Evolutionary conservation across 2,329 filamentous ascomycete species (phyloP).

Genomic region (Venturia pyrina): DNA sequence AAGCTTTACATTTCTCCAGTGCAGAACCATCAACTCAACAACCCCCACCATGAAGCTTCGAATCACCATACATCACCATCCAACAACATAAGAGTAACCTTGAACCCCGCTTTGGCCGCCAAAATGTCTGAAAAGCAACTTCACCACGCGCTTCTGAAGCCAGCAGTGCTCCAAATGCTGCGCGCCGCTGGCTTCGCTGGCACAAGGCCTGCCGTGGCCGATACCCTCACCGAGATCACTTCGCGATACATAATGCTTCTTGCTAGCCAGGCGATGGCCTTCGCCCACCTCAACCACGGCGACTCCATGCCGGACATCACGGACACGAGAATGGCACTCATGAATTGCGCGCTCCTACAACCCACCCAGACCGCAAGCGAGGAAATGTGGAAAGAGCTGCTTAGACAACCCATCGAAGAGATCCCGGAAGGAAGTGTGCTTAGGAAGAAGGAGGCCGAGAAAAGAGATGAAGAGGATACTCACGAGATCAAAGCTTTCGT

Average conservation of each 20-base stretch:
- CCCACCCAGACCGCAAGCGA: conserved; percentile 59
- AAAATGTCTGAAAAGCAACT: conserved; percentile 22
- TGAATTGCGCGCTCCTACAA: conserved; percentile 66
- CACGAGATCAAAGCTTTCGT: conserved; percentile 70
- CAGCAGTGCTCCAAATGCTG: conserved; percentile 80
- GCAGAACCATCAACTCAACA: not conserved
- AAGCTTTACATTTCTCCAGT: not conserved
- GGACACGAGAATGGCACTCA: conserved; percentile 77
- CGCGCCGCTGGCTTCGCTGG: conserved; percentile 84
- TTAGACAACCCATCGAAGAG: conserved; percentile 34
- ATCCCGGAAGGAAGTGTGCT: conserved; percentile 30
- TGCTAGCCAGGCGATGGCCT: conserved; percentile 59
- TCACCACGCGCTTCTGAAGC: conserved; percentile 72
- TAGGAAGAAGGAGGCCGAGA: conserved; percentile 32
- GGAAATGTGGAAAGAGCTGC: conserved; percentile 51
- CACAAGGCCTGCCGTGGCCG: conserved; percentile 70
- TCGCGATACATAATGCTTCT: conserved; percentile 70
- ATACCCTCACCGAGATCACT: conserved; percentile 78
- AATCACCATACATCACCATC: not conserved
- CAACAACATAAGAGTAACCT: not conserved
- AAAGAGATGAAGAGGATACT: conserved; percentile 58
- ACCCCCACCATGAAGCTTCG: not conserved
- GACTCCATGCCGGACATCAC: conserved; percentile 55
- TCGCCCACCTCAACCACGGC: conserved; percentile 61
- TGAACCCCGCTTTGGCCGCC: not conserved